Percentiles rank a stretch among this genome's conserved stretches.
phyloP scores from a whole-genome alignment of 1,284 basidiomycete species.

The Ganoderma leucocontextum region DNA sequence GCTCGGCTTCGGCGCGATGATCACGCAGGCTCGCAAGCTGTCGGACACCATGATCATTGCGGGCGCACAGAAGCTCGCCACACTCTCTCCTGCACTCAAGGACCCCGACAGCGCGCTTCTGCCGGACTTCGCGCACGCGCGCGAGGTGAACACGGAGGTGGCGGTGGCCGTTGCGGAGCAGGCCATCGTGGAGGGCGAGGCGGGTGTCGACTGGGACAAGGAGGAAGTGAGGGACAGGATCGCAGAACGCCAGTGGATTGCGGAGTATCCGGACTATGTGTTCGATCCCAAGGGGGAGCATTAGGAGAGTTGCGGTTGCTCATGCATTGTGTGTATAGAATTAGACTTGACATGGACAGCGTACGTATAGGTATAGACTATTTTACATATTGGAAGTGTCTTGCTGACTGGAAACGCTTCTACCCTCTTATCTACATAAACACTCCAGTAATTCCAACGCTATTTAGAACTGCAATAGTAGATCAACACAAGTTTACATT shows the following conservation, averaged over 20 bases:
- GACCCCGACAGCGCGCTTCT: slow-evolving; percentile 69
- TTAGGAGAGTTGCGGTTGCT: not conserved
- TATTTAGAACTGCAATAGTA: too few species aligned
- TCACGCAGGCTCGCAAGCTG: slow-evolving; percentile 68
- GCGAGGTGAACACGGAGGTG: slow-evolving; percentile 75
- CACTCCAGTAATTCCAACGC: too few species aligned
- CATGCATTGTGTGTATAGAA: not conserved
- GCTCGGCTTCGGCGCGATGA: slow-evolving; percentile 77
- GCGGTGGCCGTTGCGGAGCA: slow-evolving; percentile 79
- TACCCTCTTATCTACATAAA: too few species aligned
- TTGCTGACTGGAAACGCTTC: too few species aligned
- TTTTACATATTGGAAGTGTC: not conserved
- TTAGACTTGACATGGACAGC: not conserved
- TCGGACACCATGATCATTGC: slow-evolving; percentile 83
- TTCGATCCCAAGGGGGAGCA: slow-evolving; percentile 51
- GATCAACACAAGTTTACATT: too few species aligned
- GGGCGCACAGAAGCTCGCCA: slow-evolving; percentile 72
- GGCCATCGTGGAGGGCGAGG: slow-evolving; percentile 73
- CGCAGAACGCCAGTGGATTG: slow-evolving; percentile 60
- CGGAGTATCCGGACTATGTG: slow-evolving; percentile 67
- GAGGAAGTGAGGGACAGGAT: slow-evolving; percentile 60
- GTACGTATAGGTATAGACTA: not conserved
- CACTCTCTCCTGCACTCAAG: slow-evolving; percentile 75
- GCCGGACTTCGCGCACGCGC: slow-evolving; percentile 74
- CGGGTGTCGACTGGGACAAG: slow-evolving; percentile 56